Evolutionary conservation across 2,329 filamentous ascomycete genomes (phyloP).

Genomic region (Fusarium begoniae): DNA sequence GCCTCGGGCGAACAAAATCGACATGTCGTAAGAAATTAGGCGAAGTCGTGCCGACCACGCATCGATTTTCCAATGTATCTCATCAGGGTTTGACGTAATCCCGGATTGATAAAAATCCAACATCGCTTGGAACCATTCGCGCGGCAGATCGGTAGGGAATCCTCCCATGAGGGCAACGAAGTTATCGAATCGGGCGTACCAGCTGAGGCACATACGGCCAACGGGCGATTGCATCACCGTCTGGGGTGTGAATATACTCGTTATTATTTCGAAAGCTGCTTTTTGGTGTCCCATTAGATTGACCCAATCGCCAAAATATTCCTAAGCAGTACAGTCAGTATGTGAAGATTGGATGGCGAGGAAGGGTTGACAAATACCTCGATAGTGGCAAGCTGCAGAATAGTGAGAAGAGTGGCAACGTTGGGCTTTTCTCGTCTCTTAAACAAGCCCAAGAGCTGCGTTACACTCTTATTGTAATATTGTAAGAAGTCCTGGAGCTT

Average conservation of each 20-base stretch:
- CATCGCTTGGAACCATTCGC: slow-evolving; percentile 79
- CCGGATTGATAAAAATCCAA: slow-evolving; percentile 71
- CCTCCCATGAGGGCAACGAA: slow-evolving; percentile 85
- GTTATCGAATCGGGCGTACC: slow-evolving; percentile 91
- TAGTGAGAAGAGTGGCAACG: slow-evolving; percentile 81
- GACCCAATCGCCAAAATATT: slow-evolving; percentile 95
- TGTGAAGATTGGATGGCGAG: slow-evolving; percentile 19
- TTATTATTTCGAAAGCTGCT: slow-evolving; percentile 84
- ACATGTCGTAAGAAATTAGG: slow-evolving; percentile 81
- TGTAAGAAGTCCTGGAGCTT: slow-evolving; percentile 83
- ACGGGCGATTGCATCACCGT: slow-evolving; percentile 76
- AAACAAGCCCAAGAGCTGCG: slow-evolving; percentile 75
- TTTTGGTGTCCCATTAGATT: slow-evolving; percentile 93
- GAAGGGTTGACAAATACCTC: slow-evolving; percentile 67
- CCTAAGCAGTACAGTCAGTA: slow-evolving; percentile 60
- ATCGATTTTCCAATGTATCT: slow-evolving; percentile 73
- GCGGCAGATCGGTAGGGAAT: slow-evolving; percentile 75
- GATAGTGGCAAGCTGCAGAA: slow-evolving; percentile 90
- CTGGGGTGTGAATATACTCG: slow-evolving; percentile 79
- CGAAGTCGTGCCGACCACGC: slow-evolving; percentile 72
- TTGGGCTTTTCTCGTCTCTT: slow-evolving; percentile 75
- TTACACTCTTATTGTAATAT: slow-evolving; percentile 91
- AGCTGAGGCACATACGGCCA: slow-evolving; percentile 79
- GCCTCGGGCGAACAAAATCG: slow-evolving; percentile 76
- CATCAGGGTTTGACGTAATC: slow-evolving; percentile 65